These are phyloP conservation scores for Monilinia vaccinii-corymbosi DNA, from an alignment of 2,329 filamentous ascomycete species.

Conservation along the genomic window DNA sequence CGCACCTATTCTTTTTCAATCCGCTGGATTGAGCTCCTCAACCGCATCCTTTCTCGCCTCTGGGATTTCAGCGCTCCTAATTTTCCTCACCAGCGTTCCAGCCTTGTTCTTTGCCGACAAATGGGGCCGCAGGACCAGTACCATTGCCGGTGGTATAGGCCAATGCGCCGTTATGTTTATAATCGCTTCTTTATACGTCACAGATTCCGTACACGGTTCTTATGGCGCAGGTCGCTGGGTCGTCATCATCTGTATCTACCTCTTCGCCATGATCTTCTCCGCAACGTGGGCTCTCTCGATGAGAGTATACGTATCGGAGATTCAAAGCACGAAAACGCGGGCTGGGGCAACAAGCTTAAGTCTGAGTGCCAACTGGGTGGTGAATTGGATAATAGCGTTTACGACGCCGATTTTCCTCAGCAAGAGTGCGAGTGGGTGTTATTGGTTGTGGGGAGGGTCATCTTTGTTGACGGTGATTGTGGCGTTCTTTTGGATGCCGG, in stretches of 20 bases:
- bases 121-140: constrained; percentile 46
- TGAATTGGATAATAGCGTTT: constrained; percentile 28
- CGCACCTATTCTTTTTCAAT: constrained; percentile 49
- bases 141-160: constrained; percentile 43
- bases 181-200: constrained; percentile 45
- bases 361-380: constrained; percentile 37
- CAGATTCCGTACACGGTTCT: constrained; percentile 33
- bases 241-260: constrained; percentile 41
- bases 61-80: constrained; percentile 49
- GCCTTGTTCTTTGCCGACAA: constrained; percentile 46
- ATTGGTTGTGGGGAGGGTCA: constrained; percentile 33
- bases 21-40: constrained; percentile 46
- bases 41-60: constrained; percentile 51
- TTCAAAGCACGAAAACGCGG: constrained; percentile 45
- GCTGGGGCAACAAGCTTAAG: constrained; percentile 45
- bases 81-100: constrained; percentile 48
- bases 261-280: constrained; percentile 39
- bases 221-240: constrained; percentile 39
- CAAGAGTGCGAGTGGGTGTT: constrained; percentile 20
- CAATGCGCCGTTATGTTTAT: constrained; percentile 43
- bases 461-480: constrained; percentile 23
- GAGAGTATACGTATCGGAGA: constrained; percentile 49
- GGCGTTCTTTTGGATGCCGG: constrained; percentile 26
- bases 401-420: constrained; percentile 29
- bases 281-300: constrained; percentile 45